A percentile compares a stretch with the other conserved stretches of the same genome.
These are phyloP conservation scores for Orbilia javanica DNA, from an alignment of 2,329 filamentous ascomycete species.

Conservation along the genomic window DNA sequence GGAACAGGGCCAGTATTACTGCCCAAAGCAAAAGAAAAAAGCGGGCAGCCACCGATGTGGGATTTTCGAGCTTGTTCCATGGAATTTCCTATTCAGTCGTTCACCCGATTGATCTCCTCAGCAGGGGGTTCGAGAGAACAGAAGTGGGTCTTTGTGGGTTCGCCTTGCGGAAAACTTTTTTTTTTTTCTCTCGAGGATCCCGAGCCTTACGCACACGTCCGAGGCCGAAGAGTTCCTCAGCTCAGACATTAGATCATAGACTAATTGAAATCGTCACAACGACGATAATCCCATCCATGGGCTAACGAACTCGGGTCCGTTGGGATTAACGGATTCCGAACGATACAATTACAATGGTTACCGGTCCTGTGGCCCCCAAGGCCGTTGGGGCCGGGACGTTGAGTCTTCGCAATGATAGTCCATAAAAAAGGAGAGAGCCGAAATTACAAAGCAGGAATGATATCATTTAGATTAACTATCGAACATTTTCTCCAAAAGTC, in stretches of 20 bases:
- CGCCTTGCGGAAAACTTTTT: neutral
- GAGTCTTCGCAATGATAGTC: neutral
- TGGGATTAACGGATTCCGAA: constrained; percentile 3
- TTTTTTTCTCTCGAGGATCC: too few relatives aligned
- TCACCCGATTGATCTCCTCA: constrained; percentile 7
- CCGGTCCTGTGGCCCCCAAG: neutral
- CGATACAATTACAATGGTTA: neutral
- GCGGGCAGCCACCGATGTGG: constrained; percentile 41
- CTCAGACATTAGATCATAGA: neutral
- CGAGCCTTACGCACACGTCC: neutral
- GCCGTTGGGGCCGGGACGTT: constrained; percentile 18
- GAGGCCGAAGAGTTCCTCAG: neutral
- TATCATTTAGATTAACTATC: constrained; percentile 1
- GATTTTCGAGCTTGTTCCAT: constrained; percentile 45
- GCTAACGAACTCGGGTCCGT: neutral
- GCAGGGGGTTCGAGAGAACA: neutral
- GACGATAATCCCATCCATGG: neutral
- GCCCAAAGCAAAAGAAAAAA: constrained; percentile 28
- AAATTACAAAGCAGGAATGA: constrained; percentile 15
- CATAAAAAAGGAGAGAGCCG: neutral
- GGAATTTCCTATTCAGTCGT: constrained; percentile 55
- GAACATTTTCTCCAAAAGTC: neutral
- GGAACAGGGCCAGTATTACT: too few relatives aligned
- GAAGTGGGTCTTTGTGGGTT: neutral
- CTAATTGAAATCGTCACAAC: neutral